A percentile compares a stretch with the other conserved stretches of the same genome.
Evolutionary conservation across 768 basidiomycete species (phyloP).

Genomic region (Rhizopogon vulgaris): DNA sequence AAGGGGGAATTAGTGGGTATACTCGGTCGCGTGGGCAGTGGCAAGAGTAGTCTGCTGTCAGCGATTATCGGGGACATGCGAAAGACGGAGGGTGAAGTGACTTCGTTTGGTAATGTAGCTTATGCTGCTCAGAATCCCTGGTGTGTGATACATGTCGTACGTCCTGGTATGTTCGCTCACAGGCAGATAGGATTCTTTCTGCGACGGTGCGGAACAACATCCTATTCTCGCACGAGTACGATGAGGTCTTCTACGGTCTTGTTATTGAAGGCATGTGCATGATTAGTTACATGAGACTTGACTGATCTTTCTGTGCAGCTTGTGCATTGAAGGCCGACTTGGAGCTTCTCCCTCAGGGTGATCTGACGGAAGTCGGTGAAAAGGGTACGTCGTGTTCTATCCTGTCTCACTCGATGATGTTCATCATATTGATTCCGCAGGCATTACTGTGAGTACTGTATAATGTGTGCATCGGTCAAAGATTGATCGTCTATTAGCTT

Average conservation of each 20-base stretch:
- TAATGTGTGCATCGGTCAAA: constrained; percentile 5
- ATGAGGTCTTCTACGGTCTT: constrained; percentile 75
- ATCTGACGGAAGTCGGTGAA: constrained; percentile 81
- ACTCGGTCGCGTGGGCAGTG: constrained; percentile 85
- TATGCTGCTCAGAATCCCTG: constrained; percentile 89
- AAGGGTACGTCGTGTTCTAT: constrained; percentile 43
- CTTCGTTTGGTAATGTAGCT: constrained; percentile 62
- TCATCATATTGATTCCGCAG: constrained; percentile 14
- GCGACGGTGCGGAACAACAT: constrained; percentile 88
- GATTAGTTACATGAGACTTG: background rate
- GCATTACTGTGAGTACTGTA: constrained; percentile 49
- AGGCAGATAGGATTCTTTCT: constrained; percentile 65
- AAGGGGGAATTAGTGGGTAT: constrained; percentile 86
- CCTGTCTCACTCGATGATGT: background rate
- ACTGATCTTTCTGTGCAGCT: constrained; percentile 32
- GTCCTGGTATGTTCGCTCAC: background rate
- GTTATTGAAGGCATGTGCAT: constrained; percentile 63
- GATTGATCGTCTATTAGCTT: constrained; percentile 34
- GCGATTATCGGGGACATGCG: constrained; percentile 88
- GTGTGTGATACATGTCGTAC: constrained; percentile 29
- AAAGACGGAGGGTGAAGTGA: constrained; percentile 65
- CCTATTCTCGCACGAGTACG: constrained; percentile 83
- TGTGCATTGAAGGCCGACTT: constrained; percentile 85
- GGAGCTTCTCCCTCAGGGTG: constrained; percentile 72
- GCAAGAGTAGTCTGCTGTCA: constrained; percentile 79